phyloP scores from a whole-genome alignment of 192 early-diverging fungal species.

The Rhizoclosmatium sp. region DNA sequence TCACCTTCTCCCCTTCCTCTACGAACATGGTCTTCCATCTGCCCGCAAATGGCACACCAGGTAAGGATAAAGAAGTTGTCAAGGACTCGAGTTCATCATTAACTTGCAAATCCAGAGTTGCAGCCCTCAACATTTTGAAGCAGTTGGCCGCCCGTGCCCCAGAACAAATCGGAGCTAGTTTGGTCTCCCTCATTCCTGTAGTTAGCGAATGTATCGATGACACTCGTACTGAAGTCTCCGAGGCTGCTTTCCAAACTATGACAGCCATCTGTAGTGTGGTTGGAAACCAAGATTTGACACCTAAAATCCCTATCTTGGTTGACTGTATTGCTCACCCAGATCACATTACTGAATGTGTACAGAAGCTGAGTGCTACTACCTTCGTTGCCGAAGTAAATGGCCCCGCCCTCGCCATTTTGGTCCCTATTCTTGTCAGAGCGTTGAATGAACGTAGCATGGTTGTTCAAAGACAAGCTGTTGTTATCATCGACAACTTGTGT shows the following conservation, averaged over 20 bases:
- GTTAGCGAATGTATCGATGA: slow-evolving; percentile 80
- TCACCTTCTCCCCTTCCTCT: slow-evolving; percentile 35
- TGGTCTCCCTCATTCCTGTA: slow-evolving; percentile 72
- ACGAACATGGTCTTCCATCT: slow-evolving; percentile 35
- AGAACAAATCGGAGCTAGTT: slow-evolving; percentile 46
- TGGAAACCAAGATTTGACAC: slow-evolving; percentile 80
- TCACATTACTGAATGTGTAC: slow-evolving; percentile 75
- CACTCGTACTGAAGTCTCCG: slow-evolving; percentile 68
- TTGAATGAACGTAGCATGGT: slow-evolving; percentile 69
- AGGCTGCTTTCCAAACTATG: slow-evolving; percentile 57
- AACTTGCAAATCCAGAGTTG: slow-evolving; percentile 35
- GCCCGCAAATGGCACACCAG: slow-evolving; percentile 57
- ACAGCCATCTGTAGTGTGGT: slow-evolving; percentile 71
- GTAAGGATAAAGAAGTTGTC: neutral
- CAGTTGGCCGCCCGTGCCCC: slow-evolving; percentile 50
- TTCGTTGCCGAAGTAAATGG: slow-evolving; percentile 78
- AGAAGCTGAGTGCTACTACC: slow-evolving; percentile 75
- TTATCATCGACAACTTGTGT: slow-evolving; percentile 86
- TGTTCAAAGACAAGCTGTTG: slow-evolving; percentile 71
- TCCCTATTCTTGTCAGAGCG: slow-evolving; percentile 61
- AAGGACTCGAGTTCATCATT: neutral
- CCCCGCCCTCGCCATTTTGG: slow-evolving; percentile 80
- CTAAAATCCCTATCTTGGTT: slow-evolving; percentile 75
- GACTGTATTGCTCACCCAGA: slow-evolving; percentile 78
- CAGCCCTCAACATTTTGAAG: slow-evolving; percentile 45